Conservation (phyloP, 768 basidiomycete genomes). For the Leccinum subtestaceum region DNA sequence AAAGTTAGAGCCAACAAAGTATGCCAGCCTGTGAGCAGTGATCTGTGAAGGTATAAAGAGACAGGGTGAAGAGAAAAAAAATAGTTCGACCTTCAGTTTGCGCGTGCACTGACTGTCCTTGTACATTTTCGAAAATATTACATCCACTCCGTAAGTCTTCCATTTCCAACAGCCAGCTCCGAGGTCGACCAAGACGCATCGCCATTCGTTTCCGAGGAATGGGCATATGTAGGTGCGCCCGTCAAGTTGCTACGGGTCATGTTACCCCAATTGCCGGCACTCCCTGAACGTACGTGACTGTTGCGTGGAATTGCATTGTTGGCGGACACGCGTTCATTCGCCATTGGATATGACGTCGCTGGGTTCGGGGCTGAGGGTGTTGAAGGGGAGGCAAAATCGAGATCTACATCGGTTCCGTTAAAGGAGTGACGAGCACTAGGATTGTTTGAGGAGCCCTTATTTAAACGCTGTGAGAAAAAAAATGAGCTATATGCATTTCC, state of each 20-base stretch:
- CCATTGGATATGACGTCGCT: conserved; percentile 37
- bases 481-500: conserved; percentile 12
- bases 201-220: conserved; percentile 50
- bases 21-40: conserved; percentile 6
- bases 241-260: conserved; percentile 54
- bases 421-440: conserved; percentile 70
- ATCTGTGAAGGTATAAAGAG: conserved; percentile 8
- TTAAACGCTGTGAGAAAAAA: conserved; percentile 39
- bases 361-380: conserved; percentile 48
- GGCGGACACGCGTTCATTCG: conserved; percentile 37
- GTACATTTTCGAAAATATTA: conserved; percentile 14
- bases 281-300: conserved; percentile 74
- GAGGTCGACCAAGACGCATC: conserved; percentile 60
- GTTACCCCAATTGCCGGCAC: conserved; percentile 77
- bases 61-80: conserved; percentile 21
- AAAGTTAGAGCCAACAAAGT: conserved; percentile 11
- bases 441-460: conserved; percentile 45
- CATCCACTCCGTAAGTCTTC: conserved; percentile 52
- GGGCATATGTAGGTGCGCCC: conserved; percentile 49
- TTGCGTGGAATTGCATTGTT: conserved; percentile 41
- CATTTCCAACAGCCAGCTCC: conserved; percentile 48
- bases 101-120: conserved; percentile 1
- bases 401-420: conserved; percentile 65
- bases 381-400: conserved; percentile 57
- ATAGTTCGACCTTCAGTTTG: conserved; percentile 42